A percentile compares a stretch with the other conserved stretches of the same genome.
These are phyloP conservation scores for Hysterium pulicare DNA, from an alignment of 2,329 filamentous ascomycete species.

Conservation along the genomic window DNA sequence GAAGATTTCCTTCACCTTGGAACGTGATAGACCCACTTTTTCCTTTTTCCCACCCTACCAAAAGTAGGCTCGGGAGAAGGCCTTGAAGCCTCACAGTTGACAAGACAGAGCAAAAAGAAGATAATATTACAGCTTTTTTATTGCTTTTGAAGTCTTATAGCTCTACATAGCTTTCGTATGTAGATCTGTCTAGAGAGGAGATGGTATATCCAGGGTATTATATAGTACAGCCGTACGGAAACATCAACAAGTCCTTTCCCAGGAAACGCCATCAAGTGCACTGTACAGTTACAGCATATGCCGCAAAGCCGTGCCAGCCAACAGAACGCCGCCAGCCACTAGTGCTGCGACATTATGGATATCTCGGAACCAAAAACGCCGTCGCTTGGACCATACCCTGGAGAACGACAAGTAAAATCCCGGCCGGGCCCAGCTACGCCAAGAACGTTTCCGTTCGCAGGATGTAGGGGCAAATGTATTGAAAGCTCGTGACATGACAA, in stretches of 20 bases:
- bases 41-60: not conserved
- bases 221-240: constrained; percentile 22
- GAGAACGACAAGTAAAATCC: constrained; percentile 15
- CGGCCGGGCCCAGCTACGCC: constrained; percentile 19
- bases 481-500: constrained; percentile 12
- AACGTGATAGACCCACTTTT: not conserved
- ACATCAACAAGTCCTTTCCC: constrained; percentile 1
- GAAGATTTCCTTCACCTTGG: not conserved
- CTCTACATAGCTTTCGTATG: not conserved
- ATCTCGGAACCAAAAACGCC: constrained; percentile 18
- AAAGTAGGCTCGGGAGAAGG: not conserved
- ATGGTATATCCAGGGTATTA: constrained; percentile 36
- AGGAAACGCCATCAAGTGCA: constrained; percentile 13
- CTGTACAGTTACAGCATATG: constrained; percentile 9
- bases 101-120: not conserved
- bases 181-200: constrained; percentile 30
- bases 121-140: constrained; percentile 1
- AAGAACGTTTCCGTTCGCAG: not conserved
- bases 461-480: constrained; percentile 15
- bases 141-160: not conserved
- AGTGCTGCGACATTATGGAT: not conserved
- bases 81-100: not conserved
- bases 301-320: not conserved
- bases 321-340: not conserved
- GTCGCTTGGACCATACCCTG: constrained; percentile 15